phyloP scores from a whole-genome alignment of 2,329 filamentous ascomycete species.

The Aureobasidium sp. region DNA sequence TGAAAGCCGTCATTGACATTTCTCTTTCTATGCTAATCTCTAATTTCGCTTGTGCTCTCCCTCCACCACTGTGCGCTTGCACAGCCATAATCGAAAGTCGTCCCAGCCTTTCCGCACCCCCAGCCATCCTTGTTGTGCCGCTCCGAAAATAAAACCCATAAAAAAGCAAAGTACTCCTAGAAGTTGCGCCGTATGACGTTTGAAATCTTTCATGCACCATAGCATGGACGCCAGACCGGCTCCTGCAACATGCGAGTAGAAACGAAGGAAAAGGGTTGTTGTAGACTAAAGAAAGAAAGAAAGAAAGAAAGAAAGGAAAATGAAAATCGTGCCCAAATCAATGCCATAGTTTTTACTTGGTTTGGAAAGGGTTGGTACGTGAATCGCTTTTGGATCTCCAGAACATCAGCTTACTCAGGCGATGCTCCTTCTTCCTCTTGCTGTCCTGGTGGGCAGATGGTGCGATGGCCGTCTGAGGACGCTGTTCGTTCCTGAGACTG shows the following conservation, averaged over 20 bases:
- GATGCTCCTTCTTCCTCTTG: slow-evolving; percentile 58
- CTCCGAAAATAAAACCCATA: not conserved
- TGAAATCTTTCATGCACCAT: not conserved
- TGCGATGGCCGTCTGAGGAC: slow-evolving; percentile 41
- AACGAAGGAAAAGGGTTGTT: slow-evolving; percentile 8
- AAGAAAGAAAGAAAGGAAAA: not conserved
- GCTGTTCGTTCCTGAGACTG: slow-evolving; percentile 61
- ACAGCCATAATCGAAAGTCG: slow-evolving; percentile 2
- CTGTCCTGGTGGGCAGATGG: slow-evolving; percentile 42
- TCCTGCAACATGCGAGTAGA: slow-evolving; percentile 12
- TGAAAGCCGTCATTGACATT: slow-evolving; percentile 6
- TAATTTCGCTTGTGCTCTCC: slow-evolving; percentile 3
- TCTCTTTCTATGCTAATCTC: slow-evolving; percentile 10
- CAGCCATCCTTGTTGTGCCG: not conserved
- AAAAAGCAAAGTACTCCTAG: slow-evolving; percentile 6
- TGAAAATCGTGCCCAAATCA: not conserved
- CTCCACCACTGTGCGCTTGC: not conserved
- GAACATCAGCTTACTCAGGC: slow-evolving; percentile 69
- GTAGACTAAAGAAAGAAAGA: not conserved
- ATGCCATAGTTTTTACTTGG: not conserved
- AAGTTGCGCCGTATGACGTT: slow-evolving; percentile 9
- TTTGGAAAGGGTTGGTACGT: slow-evolving; percentile 12
- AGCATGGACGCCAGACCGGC: not conserved
- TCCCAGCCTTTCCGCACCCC: not conserved
- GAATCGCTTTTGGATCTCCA: slow-evolving; percentile 53